Evolutionary conservation across 192 early-diverging fungal genomes (phyloP).

Genomic region (Phycomyces blakesleeanus): DNA sequence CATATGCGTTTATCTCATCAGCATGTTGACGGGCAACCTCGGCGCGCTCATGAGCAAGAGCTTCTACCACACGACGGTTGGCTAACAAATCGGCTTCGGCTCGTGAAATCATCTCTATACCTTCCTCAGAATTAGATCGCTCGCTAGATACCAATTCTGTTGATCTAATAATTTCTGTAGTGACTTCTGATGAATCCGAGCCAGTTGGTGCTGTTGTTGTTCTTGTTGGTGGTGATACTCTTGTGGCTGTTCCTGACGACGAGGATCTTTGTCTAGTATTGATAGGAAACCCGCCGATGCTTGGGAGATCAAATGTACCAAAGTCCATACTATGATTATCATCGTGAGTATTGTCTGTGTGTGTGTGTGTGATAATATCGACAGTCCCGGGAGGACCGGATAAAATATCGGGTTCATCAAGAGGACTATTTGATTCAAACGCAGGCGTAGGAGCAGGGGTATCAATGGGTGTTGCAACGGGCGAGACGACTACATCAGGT

Average conservation of each 20-base stretch:
- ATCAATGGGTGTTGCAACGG: neutral
- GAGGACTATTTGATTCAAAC: too few relatives aligned
- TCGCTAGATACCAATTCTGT: too few relatives aligned
- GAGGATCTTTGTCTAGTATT: neutral
- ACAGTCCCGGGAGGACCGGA: neutral
- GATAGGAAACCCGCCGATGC: neutral
- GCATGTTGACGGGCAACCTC: slow-evolving; percentile 10
- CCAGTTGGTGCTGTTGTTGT: too few relatives aligned
- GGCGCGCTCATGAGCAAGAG: slow-evolving; percentile 23
- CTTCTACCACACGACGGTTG: slow-evolving; percentile 27
- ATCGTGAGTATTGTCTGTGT: neutral
- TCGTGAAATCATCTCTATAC: slow-evolving; percentile 18
- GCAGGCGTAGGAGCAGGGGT: too few relatives aligned
- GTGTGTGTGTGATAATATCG: neutral
- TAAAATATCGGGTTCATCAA: neutral
- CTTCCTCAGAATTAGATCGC: neutral
- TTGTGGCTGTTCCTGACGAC: too few relatives aligned
- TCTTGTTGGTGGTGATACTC: too few relatives aligned
- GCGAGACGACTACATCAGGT: neutral
- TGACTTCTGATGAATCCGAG: too few relatives aligned
- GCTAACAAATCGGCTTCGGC: slow-evolving; percentile 30
- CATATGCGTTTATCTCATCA: neutral
- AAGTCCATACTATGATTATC: neutral
- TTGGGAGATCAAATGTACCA: neutral
- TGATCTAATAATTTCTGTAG: neutral